Evolutionary conservation across 768 basidiomycete genomes (phyloP), one percentile per base, ranked within the genome.

Genomic region (Podaxis carcinomalis): DNA sequence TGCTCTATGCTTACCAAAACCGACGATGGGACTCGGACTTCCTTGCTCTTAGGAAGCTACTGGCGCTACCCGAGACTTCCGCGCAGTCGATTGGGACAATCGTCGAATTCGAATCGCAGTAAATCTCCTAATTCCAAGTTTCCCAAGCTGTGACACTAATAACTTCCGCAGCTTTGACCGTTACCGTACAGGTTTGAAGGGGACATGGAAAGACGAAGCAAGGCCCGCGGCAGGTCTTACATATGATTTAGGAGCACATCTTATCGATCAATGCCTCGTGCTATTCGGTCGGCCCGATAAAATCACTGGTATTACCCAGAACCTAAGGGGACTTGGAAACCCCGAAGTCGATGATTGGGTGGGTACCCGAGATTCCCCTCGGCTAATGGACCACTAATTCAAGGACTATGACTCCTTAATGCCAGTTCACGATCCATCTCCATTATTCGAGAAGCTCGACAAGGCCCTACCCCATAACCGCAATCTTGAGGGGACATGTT

Each of bases 1-100:
- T 91, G 35, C 74, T 92, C 19, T 92, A 88, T 68, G 82, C 82
- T 13, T 90, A 83, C 72, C 89, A 90, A 68, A 90, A 89, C 69
- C 79, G 90, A 53, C 80, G 90, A 59, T 92, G 86, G 84, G 90
- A 92, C 72, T 85, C 87, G 2, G 90, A 93, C 68, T 91, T 86
- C 73, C 76, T 90, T 40, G 81, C 89, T 5, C 72, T 92, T 52
- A 81, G 79, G 64, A 76, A 77, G 40, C 77, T 92, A 23, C 71
- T 92, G 25, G 73, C 75, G 6, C 76, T 87, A 19, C 83, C 86
- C 14, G 67, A 79, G 7, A 73, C 78, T 9, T 78, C 82, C 14
- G 75, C 82, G 1, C 73, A 80, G 56, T 84, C 80, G 7, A 71
- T 91, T 37, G 90, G 90, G 1, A 73, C 78, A 13, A 71, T 92